Evolutionary conservation across 1,284 basidiomycete genomes (phyloP).

Genomic region (Phylloporus gajari): DNA sequence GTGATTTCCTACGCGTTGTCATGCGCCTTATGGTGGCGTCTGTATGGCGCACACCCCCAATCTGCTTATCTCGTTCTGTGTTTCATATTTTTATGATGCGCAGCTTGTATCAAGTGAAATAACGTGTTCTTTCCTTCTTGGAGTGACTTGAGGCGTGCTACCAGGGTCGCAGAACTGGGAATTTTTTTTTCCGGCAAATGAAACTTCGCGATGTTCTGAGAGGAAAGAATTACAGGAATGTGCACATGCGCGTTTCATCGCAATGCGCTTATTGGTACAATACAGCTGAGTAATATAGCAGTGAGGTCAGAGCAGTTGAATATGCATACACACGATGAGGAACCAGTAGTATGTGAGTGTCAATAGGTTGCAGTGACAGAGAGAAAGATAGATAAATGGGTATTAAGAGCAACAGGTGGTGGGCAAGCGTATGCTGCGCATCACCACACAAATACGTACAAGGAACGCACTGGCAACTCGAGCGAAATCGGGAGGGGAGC

Average conservation of each 20-base stretch:
- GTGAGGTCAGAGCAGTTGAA: slow-evolving; percentile 18
- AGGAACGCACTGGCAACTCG: slow-evolving; percentile 30
- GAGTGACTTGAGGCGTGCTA: slow-evolving; percentile 19
- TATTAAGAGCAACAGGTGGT: slow-evolving; percentile 15
- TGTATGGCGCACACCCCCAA: background rate
- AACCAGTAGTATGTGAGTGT: slow-evolving; percentile 30
- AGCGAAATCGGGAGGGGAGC: slow-evolving; percentile 17
- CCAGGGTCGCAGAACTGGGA: slow-evolving; percentile 25
- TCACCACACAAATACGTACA: slow-evolving; percentile 42
- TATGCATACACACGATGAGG: slow-evolving; percentile 24
- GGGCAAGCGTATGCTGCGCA: slow-evolving; percentile 25
- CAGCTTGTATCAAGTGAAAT: slow-evolving; percentile 19
- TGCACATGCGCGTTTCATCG: slow-evolving; percentile 8
- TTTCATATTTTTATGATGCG: slow-evolving; percentile 20
- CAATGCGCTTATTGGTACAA: slow-evolving; percentile 22
- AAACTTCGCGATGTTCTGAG: slow-evolving; percentile 1
- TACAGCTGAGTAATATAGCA: slow-evolving; percentile 39
- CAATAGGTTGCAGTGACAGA: slow-evolving; percentile 31
- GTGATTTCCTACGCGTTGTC: slow-evolving; percentile 20
- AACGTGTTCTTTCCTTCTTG: slow-evolving; percentile 13
- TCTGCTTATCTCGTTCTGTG: slow-evolving; percentile 20
- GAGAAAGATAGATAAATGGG: slow-evolving; percentile 25
- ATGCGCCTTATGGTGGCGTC: background rate
- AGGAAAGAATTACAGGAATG: slow-evolving; percentile 2
- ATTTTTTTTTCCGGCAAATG: slow-evolving; percentile 4